phyloP scores from a whole-genome alignment of 306 rosid species.

The Hippophae tibetana region DNA sequence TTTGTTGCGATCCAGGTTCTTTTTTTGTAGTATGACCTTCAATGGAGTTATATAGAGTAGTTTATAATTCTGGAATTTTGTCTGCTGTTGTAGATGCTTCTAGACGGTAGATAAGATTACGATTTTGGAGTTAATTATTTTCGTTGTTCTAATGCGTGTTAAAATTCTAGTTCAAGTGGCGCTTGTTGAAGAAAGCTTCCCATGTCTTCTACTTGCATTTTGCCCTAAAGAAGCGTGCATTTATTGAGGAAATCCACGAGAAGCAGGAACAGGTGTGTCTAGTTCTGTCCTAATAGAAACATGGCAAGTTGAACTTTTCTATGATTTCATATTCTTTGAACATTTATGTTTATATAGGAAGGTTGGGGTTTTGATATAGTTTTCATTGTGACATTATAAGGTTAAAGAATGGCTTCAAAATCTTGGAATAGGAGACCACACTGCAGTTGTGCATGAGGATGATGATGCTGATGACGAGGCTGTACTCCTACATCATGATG shows the following conservation, averaged over 20 bases:
- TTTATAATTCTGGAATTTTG: too few species aligned
- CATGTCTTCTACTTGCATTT: conserved; percentile 86
- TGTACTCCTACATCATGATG: conserved; percentile 57
- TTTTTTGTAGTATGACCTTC: too few species aligned
- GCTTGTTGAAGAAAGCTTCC: conserved; percentile 70
- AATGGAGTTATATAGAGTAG: too few species aligned
- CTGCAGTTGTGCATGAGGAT: conserved; percentile 57
- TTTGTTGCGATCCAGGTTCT: too few species aligned
- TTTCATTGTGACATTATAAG: conserved; percentile 13
- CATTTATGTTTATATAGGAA: background rate
- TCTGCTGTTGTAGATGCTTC: background rate
- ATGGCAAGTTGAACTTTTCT: background rate
- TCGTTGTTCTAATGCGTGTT: background rate
- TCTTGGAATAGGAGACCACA: conserved; percentile 74
- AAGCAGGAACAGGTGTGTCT: conserved; percentile 83
- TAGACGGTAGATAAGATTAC: background rate
- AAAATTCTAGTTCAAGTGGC: conserved; percentile 70
- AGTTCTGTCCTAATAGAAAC: conserved; percentile 3
- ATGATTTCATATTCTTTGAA: background rate
- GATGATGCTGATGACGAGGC: conserved; percentile 83
- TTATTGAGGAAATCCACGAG: conserved; percentile 71
- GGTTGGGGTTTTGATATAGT: background rate
- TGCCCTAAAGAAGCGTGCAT: conserved; percentile 71
- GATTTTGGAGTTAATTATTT: background rate
- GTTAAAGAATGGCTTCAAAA: conserved; percentile 93